phyloP scores from a whole-genome alignment of 352 stramenopile genomes.

The Globisporangium echinulatum region DNA sequence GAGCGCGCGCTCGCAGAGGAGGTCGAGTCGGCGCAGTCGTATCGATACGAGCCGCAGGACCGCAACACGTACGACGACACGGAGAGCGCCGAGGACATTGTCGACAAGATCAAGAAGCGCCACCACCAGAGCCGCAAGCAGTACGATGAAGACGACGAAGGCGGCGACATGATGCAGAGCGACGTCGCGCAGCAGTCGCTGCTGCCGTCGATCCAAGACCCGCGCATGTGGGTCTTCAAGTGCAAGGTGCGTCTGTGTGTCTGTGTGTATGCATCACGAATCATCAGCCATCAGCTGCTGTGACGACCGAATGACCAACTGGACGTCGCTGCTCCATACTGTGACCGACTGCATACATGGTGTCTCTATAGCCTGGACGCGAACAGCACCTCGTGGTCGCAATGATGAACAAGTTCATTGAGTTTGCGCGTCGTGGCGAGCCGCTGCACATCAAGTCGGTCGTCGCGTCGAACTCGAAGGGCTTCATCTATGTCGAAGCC shows the following conservation, averaged over 20 bases:
- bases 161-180: conserved; percentile 75
- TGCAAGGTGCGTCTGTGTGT: conserved; percentile 51
- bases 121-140: conserved; percentile 81
- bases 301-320: background rate
- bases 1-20: conserved; percentile 78
- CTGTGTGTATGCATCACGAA: too few relatives aligned
- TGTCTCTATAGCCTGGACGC: conserved; percentile 40
- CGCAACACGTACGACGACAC: conserved; percentile 71
- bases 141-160: conserved; percentile 82
- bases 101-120: conserved; percentile 86
- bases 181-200: conserved; percentile 85
- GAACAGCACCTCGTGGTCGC: conserved; percentile 84
- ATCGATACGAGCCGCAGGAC: conserved; percentile 76
- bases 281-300: background rate
- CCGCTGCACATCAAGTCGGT: conserved; percentile 84
- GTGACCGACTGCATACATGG: background rate
- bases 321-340: background rate
- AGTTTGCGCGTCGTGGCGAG: conserved; percentile 78
- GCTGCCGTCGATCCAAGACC: conserved; percentile 84
- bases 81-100: conserved; percentile 77
- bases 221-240: conserved; percentile 89
- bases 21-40: conserved; percentile 48
- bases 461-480: conserved; percentile 82
- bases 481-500: conserved; percentile 87
- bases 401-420: conserved; percentile 89